Base-by-base conservation (phyloP, 2,329 filamentous ascomycete genomes). In the Chrysosporium queenslandicum region DNA sequence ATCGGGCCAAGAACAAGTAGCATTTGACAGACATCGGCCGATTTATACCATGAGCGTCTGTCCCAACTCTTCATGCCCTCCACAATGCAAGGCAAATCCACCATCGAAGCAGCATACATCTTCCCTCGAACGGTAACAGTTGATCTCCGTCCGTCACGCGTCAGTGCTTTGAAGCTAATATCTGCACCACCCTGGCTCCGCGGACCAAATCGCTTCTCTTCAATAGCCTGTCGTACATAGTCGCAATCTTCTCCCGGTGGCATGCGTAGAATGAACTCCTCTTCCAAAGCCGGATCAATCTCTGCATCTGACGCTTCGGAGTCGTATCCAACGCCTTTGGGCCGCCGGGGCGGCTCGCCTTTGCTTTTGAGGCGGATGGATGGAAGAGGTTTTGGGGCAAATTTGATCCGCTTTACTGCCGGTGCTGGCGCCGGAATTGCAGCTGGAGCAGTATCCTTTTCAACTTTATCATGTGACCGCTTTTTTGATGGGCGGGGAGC, bases 41-140 rank as follows among this genome's bases (percentile, higher is more conserved):
- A 86, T 71, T 95, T 95, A 74, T 90, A 88, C 74, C 90, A 88
- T 16, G 83, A 79, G 63, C 86, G 88, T 63, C 83, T 83, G 65
- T 94, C 89, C 86, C 88, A 95, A 54, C 86, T 90, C 74, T 95
- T 95, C 85, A 92, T 89, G 6, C 83, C 85, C 65, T 95, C 89
- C 4, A 90, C 83, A 53, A 95, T 86, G 55, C 86, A 92, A 0
- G 89, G 89, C 29, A 95, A 71, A 60, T 94, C 88, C 7, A 94
- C 83, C 66, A 94, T 75, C 18, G 83, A 79, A 21, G 86, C 87
- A 0, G 86, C 89, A 64, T 87, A 94, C 46, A 79, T 75, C 48
- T 80, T 78, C 3, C 82, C 82, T 56, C 82, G 80, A 55, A 94
- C 77, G 2, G 75, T 81, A 30, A 94, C 68, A 56, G 87, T 73